These are phyloP conservation scores for Leccinellum rugosiceps DNA, from an alignment of 768 basidiomycete species.

Conservation along the genomic window DNA sequence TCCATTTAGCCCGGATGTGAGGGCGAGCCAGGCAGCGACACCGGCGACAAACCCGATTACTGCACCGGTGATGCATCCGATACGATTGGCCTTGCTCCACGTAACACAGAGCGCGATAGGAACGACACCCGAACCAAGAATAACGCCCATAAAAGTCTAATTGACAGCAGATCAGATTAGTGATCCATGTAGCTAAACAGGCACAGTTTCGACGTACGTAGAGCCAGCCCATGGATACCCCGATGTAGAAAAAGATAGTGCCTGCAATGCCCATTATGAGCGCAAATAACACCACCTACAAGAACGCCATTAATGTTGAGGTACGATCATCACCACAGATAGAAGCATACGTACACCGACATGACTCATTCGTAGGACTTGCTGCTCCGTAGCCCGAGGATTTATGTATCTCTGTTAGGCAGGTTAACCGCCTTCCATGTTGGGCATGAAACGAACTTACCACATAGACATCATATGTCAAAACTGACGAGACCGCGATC, in stretches of 20 bases:
- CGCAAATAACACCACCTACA: constrained; percentile 64
- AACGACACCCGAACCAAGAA: constrained; percentile 80
- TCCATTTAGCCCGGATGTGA: constrained; percentile 67
- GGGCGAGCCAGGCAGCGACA: constrained; percentile 81
- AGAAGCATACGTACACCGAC: constrained; percentile 43
- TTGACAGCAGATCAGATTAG: not conserved
- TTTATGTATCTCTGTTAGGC: constrained; percentile 69
- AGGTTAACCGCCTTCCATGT: not conserved
- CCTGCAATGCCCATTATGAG: constrained; percentile 82
- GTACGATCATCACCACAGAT: not conserved
- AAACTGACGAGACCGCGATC: constrained; percentile 81
- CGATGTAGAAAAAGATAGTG: constrained; percentile 84
- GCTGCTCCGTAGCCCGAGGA: constrained; percentile 69
- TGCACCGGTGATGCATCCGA: constrained; percentile 76
- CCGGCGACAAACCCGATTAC: constrained; percentile 67
- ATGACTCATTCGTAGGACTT: constrained; percentile 70
- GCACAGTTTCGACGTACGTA: constrained; percentile 54
- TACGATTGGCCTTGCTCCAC: constrained; percentile 83
- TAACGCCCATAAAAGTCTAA: constrained; percentile 85
- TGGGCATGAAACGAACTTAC: constrained; percentile 27
- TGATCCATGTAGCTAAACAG: not conserved
- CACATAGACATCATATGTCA: constrained; percentile 88
- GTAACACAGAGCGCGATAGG: constrained; percentile 85
- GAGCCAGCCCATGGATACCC: constrained; percentile 92
- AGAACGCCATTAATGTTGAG: not conserved